Evolutionary conservation across 2,329 filamentous ascomycete genomes (phyloP), one percentile per base, ranked within the genome.

Genomic region (Drechslerella dactyloides): DNA sequence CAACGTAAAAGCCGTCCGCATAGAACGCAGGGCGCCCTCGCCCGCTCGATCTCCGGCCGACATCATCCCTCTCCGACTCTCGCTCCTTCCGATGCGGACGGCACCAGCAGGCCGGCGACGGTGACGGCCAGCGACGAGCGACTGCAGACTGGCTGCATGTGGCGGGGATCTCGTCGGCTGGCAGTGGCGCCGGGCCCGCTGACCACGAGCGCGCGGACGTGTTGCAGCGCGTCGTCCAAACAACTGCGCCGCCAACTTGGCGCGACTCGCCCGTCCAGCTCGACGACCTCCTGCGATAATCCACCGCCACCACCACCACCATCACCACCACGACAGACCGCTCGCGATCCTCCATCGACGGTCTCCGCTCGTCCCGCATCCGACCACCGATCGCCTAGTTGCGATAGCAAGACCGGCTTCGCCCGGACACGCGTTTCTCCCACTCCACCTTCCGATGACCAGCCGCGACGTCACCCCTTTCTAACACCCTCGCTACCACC

Each of bases 81-180:
- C 27, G 40, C 53, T 19, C 40, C 3, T 46, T 46, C 40, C 40
- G 15, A n/a, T 46, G 40, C 13, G 40, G 40, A 33, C 8, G 27
- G 27, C 27, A 33, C n/a, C n/a, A n/a, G n/a, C 54, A 35, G 42
- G 24, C 19, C 10, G 27, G 55, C 42, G 42, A 51, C 19, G 11
- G 42, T 19, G 15, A 8, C 35, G 35, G 30, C 24, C 5, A 3
- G 27, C 52, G 21, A 57, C 54, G 17, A 27, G 23, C 15, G 30
- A 11, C 30, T 23, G 15, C 52, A n/a, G n/a, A 44, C 11, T 19
- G 19, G 40, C 56, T 61, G 56, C 35, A 63, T 69, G 65, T 69
- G 65, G 65, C 65, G 65, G 57, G 53, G 57, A 50, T 44, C 50
- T 53, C 42, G 37, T 55, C 40, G 30, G 52, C 57, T 50, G 56